Conservation (phyloP, 2,329 filamentous ascomycete species). For the Elsinoe necatrix region DNA sequence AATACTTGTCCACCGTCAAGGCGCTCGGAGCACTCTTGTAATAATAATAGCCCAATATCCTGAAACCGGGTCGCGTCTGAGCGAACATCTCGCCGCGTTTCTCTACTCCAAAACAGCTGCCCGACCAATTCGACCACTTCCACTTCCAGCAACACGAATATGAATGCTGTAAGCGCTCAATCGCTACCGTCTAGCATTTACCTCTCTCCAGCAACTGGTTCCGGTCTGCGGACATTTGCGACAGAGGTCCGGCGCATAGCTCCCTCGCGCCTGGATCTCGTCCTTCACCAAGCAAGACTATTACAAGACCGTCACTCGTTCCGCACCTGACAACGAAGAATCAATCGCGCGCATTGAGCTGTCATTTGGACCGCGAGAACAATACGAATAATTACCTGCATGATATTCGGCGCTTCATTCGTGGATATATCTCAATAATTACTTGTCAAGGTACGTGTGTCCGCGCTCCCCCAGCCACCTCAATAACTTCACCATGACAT, state of each 20-base stretch:
- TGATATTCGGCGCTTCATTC: constrained; percentile 4
- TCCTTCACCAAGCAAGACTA: not conserved
- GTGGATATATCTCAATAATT: not conserved
- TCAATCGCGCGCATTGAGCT: not conserved
- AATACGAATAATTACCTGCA: not conserved
- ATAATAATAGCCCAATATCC: constrained; percentile 10
- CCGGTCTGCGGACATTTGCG: not conserved
- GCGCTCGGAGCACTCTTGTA: constrained; percentile 5
- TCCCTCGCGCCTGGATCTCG: not conserved
- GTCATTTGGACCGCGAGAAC: not conserved
- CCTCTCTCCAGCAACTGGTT: not conserved
- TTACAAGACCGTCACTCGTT: constrained; percentile 3
- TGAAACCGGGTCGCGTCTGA: constrained; percentile 14
- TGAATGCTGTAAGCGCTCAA: constrained; percentile 13
- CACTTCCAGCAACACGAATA: not conserved
- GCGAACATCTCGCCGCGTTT: not conserved
- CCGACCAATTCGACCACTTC: constrained; percentile 1
- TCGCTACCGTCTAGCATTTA: not conserved
- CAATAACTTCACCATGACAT: not conserved
- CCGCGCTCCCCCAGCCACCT: constrained; percentile 10
- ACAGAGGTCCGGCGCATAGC: constrained; percentile 3
- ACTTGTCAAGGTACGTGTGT: constrained; percentile 8
- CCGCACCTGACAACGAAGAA: constrained; percentile 1
- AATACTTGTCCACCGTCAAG: not conserved
- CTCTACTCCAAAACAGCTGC: not conserved